These are phyloP conservation scores for Sarcocystis neurona DNA, from an alignment of 169 alveolate species.

Conservation along the genomic window DNA sequence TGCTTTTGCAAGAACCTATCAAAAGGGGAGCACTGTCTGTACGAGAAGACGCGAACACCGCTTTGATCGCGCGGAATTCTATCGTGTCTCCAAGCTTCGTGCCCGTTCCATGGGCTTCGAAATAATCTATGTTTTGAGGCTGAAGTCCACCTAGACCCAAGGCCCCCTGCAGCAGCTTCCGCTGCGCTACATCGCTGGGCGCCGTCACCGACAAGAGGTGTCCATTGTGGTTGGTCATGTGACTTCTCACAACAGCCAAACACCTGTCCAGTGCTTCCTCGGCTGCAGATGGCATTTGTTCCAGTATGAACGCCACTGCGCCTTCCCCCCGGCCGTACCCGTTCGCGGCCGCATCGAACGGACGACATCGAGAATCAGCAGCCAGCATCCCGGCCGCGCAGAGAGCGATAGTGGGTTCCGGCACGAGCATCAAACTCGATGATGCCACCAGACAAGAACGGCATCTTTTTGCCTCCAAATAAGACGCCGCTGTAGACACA, in stretches of 20 bases:
- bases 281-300: conserved; percentile 34
- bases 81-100: conserved; percentile 80
- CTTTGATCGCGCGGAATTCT: conserved; percentile 72
- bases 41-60: conserved; percentile 68
- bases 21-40: conserved; percentile 67
- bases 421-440: conserved; percentile 70
- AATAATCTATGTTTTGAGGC: conserved; percentile 66
- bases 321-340: conserved; percentile 77
- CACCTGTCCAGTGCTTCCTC: conserved; percentile 29
- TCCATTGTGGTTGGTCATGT: conserved; percentile 73
- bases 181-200: conserved; percentile 74
- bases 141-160: conserved; percentile 57
- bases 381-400: conserved; percentile 77
- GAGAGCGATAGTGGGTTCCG: conserved; percentile 70
- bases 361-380: conserved; percentile 67
- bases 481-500: conserved; percentile 63
- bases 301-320: conserved; percentile 66
- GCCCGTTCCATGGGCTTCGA: conserved; percentile 80
- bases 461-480: conserved; percentile 52
- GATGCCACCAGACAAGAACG: conserved; percentile 75
- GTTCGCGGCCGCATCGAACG: conserved; percentile 76
- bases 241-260: conserved; percentile 69
- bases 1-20: conserved; percentile 74
- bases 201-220: conserved; percentile 72
- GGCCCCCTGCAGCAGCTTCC: conserved; percentile 66